These are phyloP conservation scores for Coniochaeta sp. DNA, from an alignment of 2,329 filamentous ascomycete genomes.

Conservation along the genomic window DNA sequence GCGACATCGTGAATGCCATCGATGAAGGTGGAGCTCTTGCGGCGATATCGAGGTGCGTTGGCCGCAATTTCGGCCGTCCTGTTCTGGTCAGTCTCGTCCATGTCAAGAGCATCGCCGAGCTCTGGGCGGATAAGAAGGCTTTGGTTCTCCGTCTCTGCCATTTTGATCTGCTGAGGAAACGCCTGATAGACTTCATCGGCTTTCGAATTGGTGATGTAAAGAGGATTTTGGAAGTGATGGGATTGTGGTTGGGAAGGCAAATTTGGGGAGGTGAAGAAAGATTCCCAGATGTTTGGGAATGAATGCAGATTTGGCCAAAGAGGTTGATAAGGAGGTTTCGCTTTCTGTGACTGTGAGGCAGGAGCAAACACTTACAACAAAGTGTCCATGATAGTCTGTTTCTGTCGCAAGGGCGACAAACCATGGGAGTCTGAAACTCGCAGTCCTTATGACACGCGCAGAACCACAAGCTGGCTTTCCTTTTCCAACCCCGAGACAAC, in stretches of 20 bases:
- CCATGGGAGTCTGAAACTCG: neutral
- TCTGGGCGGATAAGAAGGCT: constrained; percentile 3
- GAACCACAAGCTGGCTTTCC: neutral
- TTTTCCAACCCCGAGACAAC: neutral
- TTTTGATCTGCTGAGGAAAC: neutral
- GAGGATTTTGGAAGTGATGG: neutral
- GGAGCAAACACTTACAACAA: constrained; percentile 1
- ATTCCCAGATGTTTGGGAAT: neutral
- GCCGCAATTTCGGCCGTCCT: constrained; percentile 89
- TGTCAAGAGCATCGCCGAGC: constrained; percentile 8
- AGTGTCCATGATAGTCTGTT: constrained; percentile 3
- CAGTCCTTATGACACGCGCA: neutral
- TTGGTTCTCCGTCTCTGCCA: neutral
- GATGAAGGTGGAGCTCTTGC: constrained; percentile 92
- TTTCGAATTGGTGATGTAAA: neutral
- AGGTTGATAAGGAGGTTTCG: too few relatives aligned
- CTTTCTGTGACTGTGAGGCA: neutral
- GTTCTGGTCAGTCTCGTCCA: constrained; percentile 20
- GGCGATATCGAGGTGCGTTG: constrained; percentile 81
- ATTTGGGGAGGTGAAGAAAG: neutral
- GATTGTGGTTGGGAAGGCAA: neutral
- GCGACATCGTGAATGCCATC: constrained; percentile 94
- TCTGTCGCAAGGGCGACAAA: neutral
- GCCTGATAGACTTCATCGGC: neutral
- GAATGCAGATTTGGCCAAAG: neutral